phyloP scores from a whole-genome alignment of 495 filamentous ascomycete genomes.

The Sporormia fimetaria region DNA sequence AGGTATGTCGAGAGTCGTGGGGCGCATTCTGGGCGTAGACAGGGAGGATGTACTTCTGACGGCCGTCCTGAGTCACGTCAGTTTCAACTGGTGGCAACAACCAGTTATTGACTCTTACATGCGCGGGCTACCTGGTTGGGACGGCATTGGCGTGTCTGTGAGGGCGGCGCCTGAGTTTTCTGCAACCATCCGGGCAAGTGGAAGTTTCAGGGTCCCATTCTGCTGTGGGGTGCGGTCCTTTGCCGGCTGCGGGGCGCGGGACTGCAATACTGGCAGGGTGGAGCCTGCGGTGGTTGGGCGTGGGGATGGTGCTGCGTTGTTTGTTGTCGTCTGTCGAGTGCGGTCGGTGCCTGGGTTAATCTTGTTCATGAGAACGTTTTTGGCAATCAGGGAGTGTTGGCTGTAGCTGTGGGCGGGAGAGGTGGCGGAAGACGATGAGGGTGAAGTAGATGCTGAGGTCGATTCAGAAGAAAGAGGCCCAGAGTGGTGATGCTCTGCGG shows the following conservation, averaged over 20 bases:
- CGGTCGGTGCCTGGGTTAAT: slow-evolving; percentile 22
- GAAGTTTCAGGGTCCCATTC: too few relatives aligned
- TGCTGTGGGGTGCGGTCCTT: slow-evolving; percentile 7
- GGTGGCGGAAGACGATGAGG: slow-evolving; percentile 6
- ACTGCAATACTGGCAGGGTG: neutral
- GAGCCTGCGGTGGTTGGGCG: slow-evolving; percentile 7
- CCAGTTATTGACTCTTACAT: slow-evolving; percentile 43
- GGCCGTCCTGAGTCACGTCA: slow-evolving; percentile 9
- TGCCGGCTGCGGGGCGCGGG: neutral
- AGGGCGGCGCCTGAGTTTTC: slow-evolving; percentile 46
- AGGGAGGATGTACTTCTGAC: slow-evolving; percentile 39
- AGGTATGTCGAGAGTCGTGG: slow-evolving; percentile 39
- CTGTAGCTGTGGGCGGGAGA: slow-evolving; percentile 14
- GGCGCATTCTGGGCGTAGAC: slow-evolving; percentile 42
- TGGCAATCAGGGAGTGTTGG: slow-evolving; percentile 39
- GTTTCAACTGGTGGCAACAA: slow-evolving; percentile 30
- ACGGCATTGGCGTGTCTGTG: slow-evolving; percentile 58
- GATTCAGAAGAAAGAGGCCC: neutral
- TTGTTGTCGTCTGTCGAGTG: too few relatives aligned
- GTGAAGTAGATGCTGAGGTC: neutral
- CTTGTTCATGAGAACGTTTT: slow-evolving; percentile 49
- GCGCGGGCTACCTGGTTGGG: slow-evolving; percentile 57
- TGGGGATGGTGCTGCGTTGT: slow-evolving; percentile 7
- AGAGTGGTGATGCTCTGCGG: too few relatives aligned
- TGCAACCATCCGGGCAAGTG: too few relatives aligned